Percentiles rank a stretch among this genome's conserved stretches.
Conservation (phyloP, 805 yeast species). For the Clavispora fructus region DNA sequence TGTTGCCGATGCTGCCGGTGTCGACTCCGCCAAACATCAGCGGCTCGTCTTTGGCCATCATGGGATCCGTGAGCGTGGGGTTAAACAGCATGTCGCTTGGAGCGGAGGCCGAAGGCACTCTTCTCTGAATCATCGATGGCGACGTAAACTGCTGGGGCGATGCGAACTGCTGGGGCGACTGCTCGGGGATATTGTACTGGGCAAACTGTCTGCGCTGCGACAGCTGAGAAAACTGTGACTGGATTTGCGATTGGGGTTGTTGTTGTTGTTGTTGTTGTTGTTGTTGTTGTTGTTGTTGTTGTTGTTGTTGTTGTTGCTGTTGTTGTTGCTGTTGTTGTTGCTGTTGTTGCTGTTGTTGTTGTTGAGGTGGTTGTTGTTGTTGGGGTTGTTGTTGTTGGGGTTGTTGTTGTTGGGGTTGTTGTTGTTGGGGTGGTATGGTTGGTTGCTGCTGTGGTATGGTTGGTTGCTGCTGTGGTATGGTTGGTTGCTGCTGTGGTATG, state of each 20-base stretch:
- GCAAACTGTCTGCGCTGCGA: neutral
- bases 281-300: too few relatives aligned
- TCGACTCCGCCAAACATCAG: neutral
- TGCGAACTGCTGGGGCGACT: constrained; percentile 1
- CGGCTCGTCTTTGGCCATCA: constrained; percentile 11
- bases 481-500: neutral
- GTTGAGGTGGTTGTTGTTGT: neutral
- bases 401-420: neutral
- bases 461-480: neutral
- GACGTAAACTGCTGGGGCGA: too few relatives aligned
- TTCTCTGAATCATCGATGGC: constrained; percentile 1
- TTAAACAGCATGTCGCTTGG: constrained; percentile 1
- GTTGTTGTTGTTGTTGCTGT: too few relatives aligned
- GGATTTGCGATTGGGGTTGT: neutral
- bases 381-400: constrained; percentile 1
- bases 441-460: neutral
- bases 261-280: too few relatives aligned
- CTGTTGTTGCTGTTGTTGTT: too few relatives aligned
- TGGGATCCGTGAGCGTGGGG: constrained; percentile 12
- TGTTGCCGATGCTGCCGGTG: too few relatives aligned
- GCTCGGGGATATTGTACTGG: neutral
- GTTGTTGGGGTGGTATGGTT: too few relatives aligned
- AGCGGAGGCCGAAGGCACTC: neutral
- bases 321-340: too few relatives aligned
- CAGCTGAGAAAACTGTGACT: constrained; percentile 2